Evolutionary conservation across 2,329 filamentous ascomycete genomes (phyloP).

Genomic region (Fusarium irregulare): DNA sequence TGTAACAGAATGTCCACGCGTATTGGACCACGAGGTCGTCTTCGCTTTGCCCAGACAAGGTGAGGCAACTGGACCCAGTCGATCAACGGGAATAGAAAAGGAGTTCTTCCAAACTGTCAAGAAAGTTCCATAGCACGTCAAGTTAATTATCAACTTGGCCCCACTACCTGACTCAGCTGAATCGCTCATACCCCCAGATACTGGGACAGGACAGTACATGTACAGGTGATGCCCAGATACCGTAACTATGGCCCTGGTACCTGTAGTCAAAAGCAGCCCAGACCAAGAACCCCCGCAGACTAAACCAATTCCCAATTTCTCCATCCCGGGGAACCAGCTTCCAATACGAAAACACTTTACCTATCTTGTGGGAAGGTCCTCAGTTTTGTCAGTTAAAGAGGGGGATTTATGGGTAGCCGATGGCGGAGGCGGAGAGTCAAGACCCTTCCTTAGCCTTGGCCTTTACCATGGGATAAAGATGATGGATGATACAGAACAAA

Average conservation of each 20-base stretch:
- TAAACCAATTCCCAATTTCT: constrained; percentile 17
- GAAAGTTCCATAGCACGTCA: neutral
- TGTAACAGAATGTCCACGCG: constrained; percentile 9
- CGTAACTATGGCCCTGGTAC: constrained; percentile 19
- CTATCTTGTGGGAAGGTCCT: neutral
- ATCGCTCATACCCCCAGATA: constrained; percentile 22
- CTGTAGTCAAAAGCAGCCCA: constrained; percentile 5
- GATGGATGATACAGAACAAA: neutral
- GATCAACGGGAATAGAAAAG: neutral
- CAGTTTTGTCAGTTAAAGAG: neutral
- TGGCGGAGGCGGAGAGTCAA: constrained; percentile 16
- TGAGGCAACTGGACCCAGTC: neutral
- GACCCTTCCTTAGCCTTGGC: neutral
- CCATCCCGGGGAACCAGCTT: constrained; percentile 23
- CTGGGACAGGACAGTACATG: neutral
- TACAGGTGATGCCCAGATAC: neutral
- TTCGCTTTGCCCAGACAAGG: neutral
- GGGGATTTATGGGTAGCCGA: constrained; percentile 17
- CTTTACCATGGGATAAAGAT: neutral
- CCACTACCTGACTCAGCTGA: constrained; percentile 37
- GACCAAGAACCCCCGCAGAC: constrained; percentile 39
- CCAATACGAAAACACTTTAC: constrained; percentile 14
- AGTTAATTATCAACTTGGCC: neutral
- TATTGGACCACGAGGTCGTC: neutral
- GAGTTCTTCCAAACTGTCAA: neutral